Conservation (phyloP, 306 rosid genomes). For the Elaeagnus macrophylla region DNA sequence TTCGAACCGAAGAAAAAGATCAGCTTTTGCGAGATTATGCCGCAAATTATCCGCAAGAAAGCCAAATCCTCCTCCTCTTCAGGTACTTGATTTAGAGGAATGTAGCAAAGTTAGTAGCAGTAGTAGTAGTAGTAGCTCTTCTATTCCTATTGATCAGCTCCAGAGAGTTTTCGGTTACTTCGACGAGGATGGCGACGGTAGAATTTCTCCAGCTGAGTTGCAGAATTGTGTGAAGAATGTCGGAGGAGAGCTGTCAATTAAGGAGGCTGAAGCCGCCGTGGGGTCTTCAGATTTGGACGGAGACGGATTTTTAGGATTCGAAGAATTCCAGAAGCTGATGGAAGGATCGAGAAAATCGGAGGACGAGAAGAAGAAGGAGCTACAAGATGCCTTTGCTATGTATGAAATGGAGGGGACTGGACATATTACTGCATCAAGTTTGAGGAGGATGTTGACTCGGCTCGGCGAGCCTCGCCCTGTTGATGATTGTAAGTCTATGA, state of each 20-base stretch:
- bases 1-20: no score
- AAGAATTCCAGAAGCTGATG: conserved; percentile 28
- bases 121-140: no score
- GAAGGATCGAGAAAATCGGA: conserved; percentile 4
- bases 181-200: conserved; percentile 28
- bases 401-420: conserved; percentile 24
- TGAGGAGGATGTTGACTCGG: conserved; percentile 22
- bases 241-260: conserved; percentile 17
- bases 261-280: conserved; percentile 25
- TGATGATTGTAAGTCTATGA: conserved; percentile 22
- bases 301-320: conserved; percentile 26
- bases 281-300: conserved; percentile 21
- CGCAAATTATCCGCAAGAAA: no score
- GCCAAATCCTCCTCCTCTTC: no score
- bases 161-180: conserved; percentile 19
- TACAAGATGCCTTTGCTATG: conserved; percentile 24
- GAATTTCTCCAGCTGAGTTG: conserved; percentile 27
- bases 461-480: conserved; percentile 22
- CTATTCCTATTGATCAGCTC: neutral
- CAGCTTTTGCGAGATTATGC: no score
- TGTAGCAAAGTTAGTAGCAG: no score
- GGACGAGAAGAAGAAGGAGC: conserved; percentile 18
- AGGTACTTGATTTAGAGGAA: no score
- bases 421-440: conserved; percentile 23
- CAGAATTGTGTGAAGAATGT: conserved; percentile 19